Conservation (phyloP, 768 basidiomycete genomes). For the Jaapia argillacea region DNA sequence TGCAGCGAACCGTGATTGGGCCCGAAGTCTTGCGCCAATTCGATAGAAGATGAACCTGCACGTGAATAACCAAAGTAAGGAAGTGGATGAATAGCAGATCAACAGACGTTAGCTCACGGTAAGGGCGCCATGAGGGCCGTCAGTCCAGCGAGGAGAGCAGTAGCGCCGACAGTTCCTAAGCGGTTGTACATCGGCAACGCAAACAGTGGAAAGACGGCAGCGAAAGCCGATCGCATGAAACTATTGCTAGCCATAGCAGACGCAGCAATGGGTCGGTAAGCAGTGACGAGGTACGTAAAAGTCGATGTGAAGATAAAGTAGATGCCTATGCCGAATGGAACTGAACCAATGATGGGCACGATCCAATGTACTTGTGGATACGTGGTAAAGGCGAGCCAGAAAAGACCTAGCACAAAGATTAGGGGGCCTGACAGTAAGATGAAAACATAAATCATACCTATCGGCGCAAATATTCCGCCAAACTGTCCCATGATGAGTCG, state of each 20-base stretch:
- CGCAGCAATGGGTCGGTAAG: constrained; percentile 40
- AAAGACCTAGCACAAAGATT: constrained; percentile 23
- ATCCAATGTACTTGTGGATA: constrained; percentile 37
- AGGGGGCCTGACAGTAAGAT: not conserved
- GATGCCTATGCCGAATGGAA: constrained; percentile 44
- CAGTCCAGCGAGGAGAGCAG: constrained; percentile 30
- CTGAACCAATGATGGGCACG: constrained; percentile 32
- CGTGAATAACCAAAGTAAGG: not conserved
- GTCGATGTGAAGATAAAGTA: constrained; percentile 59
- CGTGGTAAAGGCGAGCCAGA: constrained; percentile 48
- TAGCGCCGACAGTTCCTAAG: constrained; percentile 29
- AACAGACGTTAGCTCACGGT: constrained; percentile 15
- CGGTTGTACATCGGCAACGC: constrained; percentile 28
- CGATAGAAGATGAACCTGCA: constrained; percentile 36
- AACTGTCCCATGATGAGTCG: constrained; percentile 56
- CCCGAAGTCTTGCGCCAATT: constrained; percentile 34
- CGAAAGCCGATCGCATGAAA: constrained; percentile 29
- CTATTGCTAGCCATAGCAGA: constrained; percentile 63
- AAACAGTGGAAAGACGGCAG: constrained; percentile 31
- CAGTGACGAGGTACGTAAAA: constrained; percentile 49
- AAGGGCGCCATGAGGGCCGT: constrained; percentile 26
- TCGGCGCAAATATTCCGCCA: constrained; percentile 56
- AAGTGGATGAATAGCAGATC: constrained; percentile 34
- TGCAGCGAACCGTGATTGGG: constrained; percentile 29
- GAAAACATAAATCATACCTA: constrained; percentile 24